phyloP scores from a whole-genome alignment of 2,329 filamentous ascomycete genomes.

The Botrytis fragariae region DNA sequence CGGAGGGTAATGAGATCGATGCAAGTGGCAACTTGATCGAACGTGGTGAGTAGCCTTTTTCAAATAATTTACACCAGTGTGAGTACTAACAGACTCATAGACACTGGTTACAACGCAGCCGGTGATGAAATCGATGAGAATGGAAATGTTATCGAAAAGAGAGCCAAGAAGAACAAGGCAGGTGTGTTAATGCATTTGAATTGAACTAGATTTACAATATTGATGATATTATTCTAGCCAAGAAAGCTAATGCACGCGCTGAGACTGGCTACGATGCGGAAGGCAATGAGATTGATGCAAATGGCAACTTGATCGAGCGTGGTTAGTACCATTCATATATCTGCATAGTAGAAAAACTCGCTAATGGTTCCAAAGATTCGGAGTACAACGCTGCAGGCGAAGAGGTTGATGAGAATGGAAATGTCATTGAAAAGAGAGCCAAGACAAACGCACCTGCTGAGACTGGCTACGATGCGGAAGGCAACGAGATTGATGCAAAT shows the following conservation, averaged over 20 bases:
- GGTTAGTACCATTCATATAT: not conserved
- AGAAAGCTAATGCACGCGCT: not conserved
- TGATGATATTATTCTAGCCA: not conserved
- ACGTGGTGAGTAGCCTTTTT: not conserved
- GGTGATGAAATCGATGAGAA: not conserved
- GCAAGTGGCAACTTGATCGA: not conserved
- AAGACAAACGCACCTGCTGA: not conserved
- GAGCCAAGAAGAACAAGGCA: not conserved
- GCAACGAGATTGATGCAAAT: constrained; percentile 23
- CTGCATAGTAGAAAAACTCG: not conserved
- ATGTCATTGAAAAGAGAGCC: not conserved
- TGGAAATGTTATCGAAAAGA: not conserved
- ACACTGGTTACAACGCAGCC: not conserved
- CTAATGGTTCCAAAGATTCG: not conserved
- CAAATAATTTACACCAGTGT: not conserved
- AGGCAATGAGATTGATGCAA: constrained; percentile 23
- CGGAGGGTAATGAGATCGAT: constrained; percentile 3
- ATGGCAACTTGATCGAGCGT: constrained; percentile 10
- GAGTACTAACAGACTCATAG: not conserved
- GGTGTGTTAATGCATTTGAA: not conserved
- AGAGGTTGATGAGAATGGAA: not conserved
- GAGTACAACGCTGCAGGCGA: constrained; percentile 5
- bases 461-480: constrained; percentile 23
- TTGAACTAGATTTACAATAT: not conserved
- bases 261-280: constrained; percentile 22